Base-by-base conservation (phyloP, 352 stramenopile species). In the Saprolegnia parasitica region DNA sequence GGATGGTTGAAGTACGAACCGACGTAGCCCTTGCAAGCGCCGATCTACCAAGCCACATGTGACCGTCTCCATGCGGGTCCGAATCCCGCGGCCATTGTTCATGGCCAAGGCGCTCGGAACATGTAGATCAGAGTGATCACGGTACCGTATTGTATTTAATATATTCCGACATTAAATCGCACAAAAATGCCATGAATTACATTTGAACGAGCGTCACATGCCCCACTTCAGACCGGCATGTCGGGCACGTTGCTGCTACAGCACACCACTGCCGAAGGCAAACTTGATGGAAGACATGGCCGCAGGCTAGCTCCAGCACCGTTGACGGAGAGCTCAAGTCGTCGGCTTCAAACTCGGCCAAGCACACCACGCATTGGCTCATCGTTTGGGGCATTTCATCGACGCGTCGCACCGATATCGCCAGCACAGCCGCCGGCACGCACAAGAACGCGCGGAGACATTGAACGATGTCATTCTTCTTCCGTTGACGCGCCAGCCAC, bases 221-320 rank as follows among this genome's bases (percentile, higher is more conserved):
- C 8, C 8, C 39, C 39, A 46, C 52, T 15, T 58, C 8, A 58
- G 16, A 15, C 23, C 23, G 52, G 32, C 52, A 58, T 16, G 16
- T 16, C 8, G 52, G 52, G 16, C 52, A 58, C 32, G 52, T 58
- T 16, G 16, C 16, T 8, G 52, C 52, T 58, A 16, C 8, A 16
- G 52, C 32, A 16, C 23, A 58, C 52, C 52, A 58, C 8, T 58
- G 8, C 8, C 16, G 52, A 39, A 58, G 52, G 32, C 52, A 58
- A 15, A 16, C 52, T 8, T 16, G 52, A 16, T 58, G 52, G 52
- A 58, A 58, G 32, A 8, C 8, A 15, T 46, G 39, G 39, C 39
- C 39, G 39, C 39, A 46, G 8, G 39, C 8, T 15, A 46, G 39
- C 39, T 46, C 15, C 8, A 46, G 39, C 39, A 46, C 39, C 8